Conservation (phyloP, 2,329 filamentous ascomycete genomes). For the Cadophora malorum region DNA sequence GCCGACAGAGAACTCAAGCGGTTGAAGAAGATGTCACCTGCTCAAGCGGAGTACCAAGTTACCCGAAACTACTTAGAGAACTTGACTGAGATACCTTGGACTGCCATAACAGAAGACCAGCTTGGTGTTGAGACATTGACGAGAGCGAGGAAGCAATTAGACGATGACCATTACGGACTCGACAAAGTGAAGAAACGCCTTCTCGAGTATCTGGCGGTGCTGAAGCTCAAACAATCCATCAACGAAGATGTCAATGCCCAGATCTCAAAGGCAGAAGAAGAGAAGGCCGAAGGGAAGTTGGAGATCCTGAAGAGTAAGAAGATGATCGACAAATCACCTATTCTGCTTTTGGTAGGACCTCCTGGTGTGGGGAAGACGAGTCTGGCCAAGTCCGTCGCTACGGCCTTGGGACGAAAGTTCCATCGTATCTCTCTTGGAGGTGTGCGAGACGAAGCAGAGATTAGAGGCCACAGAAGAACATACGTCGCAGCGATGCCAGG, state of each 20-base stretch:
- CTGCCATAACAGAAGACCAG: constrained; percentile 81
- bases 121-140: constrained; percentile 81
- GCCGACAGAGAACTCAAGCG: constrained; percentile 88
- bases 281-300: constrained; percentile 63
- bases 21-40: constrained; percentile 93
- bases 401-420: constrained; percentile 91
- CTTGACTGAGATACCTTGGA: constrained; percentile 92
- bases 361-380: constrained; percentile 97
- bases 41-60: constrained; percentile 95
- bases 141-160: constrained; percentile 84
- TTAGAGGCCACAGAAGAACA: constrained; percentile 90
- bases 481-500: constrained; percentile 99
- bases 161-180: constrained; percentile 94
- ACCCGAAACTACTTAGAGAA: constrained; percentile 94
- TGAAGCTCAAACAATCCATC: constrained; percentile 90
- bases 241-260: constrained; percentile 84
- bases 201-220: constrained; percentile 94
- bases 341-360: constrained; percentile 89
- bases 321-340: constrained; percentile 94
- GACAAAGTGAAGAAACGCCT: constrained; percentile 97
- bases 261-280: constrained; percentile 70
- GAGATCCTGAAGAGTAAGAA: constrained; percentile 80
- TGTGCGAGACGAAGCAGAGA: constrained; percentile 95
- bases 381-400: constrained; percentile 89
- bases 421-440: constrained; percentile 96